Evolutionary conservation across 495 filamentous ascomycete genomes (phyloP).

Genomic region (Penicillium pancosmium): DNA sequence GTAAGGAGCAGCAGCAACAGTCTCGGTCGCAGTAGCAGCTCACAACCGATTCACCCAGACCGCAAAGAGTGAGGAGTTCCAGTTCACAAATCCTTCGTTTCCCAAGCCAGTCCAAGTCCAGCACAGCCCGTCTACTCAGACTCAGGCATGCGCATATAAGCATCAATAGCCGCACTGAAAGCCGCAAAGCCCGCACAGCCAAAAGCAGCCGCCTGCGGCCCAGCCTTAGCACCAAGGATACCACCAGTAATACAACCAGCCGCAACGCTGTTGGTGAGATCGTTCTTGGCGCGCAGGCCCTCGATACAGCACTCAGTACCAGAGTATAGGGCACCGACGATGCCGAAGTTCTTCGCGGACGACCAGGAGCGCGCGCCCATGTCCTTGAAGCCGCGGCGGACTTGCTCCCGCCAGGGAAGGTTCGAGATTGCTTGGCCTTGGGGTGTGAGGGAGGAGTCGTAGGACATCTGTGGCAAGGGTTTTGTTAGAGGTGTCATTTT

Average conservation of each 20-base stretch:
- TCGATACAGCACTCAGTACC: slow-evolving; percentile 97
- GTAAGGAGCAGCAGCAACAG: background rate
- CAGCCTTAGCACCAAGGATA: slow-evolving; percentile 78
- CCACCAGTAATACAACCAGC: slow-evolving; percentile 93
- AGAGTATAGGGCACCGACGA: slow-evolving; percentile 84
- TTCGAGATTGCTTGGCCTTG: slow-evolving; percentile 63
- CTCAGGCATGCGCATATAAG: slow-evolving; percentile 73
- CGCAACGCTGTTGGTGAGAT: slow-evolving; percentile 82
- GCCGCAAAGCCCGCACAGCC: slow-evolving; percentile 96
- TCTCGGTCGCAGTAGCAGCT: background rate
- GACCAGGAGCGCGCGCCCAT: slow-evolving; percentile 85
- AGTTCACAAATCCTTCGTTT: too few relatives aligned
- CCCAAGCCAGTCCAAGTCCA: background rate
- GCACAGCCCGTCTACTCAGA: slow-evolving; percentile 20
- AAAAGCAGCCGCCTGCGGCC: slow-evolving; percentile 84
- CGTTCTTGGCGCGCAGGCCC: slow-evolving; percentile 87
- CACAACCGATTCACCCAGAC: background rate
- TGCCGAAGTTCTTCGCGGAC: slow-evolving; percentile 92
- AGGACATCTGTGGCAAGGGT: slow-evolving; percentile 69
- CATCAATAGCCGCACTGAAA: slow-evolving; percentile 93
- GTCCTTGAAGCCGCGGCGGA: slow-evolving; percentile 84
- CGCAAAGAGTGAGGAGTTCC: too few relatives aligned
- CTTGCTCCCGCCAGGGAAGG: slow-evolving; percentile 80
- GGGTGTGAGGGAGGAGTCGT: slow-evolving; percentile 77
- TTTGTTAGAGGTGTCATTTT: slow-evolving; percentile 11